Evolutionary conservation across 805 yeast species (phyloP), one percentile per base, ranked within the genome.

Genomic region (Metschnikowia noctiluminum): DNA sequence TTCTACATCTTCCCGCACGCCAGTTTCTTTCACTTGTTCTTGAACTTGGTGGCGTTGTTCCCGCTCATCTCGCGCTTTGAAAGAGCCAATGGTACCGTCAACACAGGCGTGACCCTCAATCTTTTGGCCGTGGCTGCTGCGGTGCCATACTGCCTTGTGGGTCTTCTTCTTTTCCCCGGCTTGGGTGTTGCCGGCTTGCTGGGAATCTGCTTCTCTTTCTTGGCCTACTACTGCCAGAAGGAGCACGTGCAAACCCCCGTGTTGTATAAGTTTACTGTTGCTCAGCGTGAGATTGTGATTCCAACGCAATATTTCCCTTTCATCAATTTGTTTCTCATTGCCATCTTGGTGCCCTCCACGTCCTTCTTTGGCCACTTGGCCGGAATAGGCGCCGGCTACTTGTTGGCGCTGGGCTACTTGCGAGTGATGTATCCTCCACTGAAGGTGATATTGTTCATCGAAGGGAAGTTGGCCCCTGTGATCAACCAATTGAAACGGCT

Each of bases 21-120:
- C n/a, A 75, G 78, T 21, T 53, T 80, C 21, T 51, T 82, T 44
- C 96, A 89, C 62, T 68, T 89, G 62, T 40, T 78, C 4, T 66
- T 85, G 57, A 89, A 88, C 58, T 49, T 80, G 8, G 51, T 80
- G 35, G 77, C 85, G 1, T 61, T 89, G 40, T 70, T 78, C 49
- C 77, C 85, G 0, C 81, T 87, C 16, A 63, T 89, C 58, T 71
- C 84, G 11, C 71, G 74, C 44, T 89, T 84, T 64, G 97, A 89
- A 70, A 69, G 75, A 48, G 62, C 67, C 21, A 85, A 88, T 59
- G 97, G 97, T 6, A 89, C 97, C 0, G 85, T 89, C 2, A 81
- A 88, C 64, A 86, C 96, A 4, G 96, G 95, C 4, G 73, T 90
- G 40, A 83, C 89, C 13, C 70, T 90, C 48, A 89, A 89, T 62